phyloP scores from a whole-genome alignment of 2,329 filamentous ascomycete species.

The Botryotinia globosa region DNA sequence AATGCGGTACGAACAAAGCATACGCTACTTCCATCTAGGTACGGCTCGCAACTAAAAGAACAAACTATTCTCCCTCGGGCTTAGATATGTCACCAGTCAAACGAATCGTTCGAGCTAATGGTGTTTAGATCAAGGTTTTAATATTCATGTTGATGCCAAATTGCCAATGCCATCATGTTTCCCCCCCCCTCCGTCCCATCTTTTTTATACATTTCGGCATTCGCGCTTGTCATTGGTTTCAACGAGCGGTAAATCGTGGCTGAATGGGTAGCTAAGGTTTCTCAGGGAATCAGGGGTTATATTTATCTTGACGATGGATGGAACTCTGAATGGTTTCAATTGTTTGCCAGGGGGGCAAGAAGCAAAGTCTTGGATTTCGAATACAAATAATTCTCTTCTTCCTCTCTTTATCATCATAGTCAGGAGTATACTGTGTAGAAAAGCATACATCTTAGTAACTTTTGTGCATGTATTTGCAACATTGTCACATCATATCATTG shows the following conservation, averaged over 20 bases:
- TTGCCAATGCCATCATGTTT: background rate
- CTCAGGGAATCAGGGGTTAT: background rate
- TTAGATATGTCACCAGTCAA: slow-evolving; percentile 9
- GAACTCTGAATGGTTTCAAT: slow-evolving; percentile 8
- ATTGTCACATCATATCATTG: slow-evolving; percentile 7
- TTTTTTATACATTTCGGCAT: slow-evolving; percentile 13
- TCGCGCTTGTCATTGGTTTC: slow-evolving; percentile 3
- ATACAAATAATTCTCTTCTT: background rate
- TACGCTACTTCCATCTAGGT: background rate
- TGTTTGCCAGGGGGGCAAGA: background rate
- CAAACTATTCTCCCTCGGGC: background rate
- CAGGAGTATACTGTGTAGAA: background rate
- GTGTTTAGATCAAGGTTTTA: background rate
- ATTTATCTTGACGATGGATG: background rate
- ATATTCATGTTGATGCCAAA: background rate
- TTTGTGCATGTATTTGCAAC: slow-evolving; percentile 9
- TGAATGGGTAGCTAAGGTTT: slow-evolving; percentile 3
- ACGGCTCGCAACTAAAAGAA: slow-evolving; percentile 13
- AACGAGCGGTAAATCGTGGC: slow-evolving; percentile 15
- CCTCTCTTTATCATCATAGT: background rate
- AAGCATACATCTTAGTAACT: background rate
- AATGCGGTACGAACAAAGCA: slow-evolving; percentile 8
- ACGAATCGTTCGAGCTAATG: background rate
- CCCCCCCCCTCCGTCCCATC: slow-evolving; percentile 1
- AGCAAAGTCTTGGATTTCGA: background rate